Evolutionary conservation across 2,329 filamentous ascomycete genomes (phyloP).

Genomic region (Pseudogymnoascus sp.): DNA sequence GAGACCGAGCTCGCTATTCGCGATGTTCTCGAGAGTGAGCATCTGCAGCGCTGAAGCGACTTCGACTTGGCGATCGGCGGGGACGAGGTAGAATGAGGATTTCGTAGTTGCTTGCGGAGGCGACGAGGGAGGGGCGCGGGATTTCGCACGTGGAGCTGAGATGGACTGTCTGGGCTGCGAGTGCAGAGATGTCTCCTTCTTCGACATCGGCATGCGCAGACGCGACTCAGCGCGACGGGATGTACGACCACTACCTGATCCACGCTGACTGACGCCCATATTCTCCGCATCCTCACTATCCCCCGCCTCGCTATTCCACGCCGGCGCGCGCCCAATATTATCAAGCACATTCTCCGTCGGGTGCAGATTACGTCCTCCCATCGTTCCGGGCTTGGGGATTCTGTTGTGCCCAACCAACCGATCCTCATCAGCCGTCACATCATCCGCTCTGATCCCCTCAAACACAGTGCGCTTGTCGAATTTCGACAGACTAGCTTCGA

Average conservation of each 20-base stretch:
- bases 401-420: constrained; percentile 89
- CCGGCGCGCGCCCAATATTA: constrained; percentile 23
- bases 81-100: constrained; percentile 43
- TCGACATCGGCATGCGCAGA: constrained; percentile 10
- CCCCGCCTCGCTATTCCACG: constrained; percentile 69
- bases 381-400: constrained; percentile 57
- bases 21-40: constrained; percentile 86
- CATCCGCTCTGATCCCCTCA: constrained; percentile 82
- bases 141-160: constrained; percentile 34
- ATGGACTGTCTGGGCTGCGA: constrained; percentile 21
- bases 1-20: constrained; percentile 77
- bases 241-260: constrained; percentile 36
- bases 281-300: constrained; percentile 38
- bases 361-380: constrained; percentile 83
- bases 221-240: constrained; percentile 36
- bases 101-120: constrained; percentile 26
- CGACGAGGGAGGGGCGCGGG: constrained; percentile 9
- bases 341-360: constrained; percentile 88
- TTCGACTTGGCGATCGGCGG: constrained; percentile 52
- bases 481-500: constrained; percentile 79
- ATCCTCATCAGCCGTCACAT: constrained; percentile 80
- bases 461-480: constrained; percentile 93
- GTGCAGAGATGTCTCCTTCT: neutral
- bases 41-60: constrained; percentile 71
- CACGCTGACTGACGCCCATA: constrained; percentile 20